Percentiles rank a stretch among this genome's conserved stretches.
Conservation (phyloP, 495 filamentous ascomycete species). For the Rhypophila decipiens region DNA sequence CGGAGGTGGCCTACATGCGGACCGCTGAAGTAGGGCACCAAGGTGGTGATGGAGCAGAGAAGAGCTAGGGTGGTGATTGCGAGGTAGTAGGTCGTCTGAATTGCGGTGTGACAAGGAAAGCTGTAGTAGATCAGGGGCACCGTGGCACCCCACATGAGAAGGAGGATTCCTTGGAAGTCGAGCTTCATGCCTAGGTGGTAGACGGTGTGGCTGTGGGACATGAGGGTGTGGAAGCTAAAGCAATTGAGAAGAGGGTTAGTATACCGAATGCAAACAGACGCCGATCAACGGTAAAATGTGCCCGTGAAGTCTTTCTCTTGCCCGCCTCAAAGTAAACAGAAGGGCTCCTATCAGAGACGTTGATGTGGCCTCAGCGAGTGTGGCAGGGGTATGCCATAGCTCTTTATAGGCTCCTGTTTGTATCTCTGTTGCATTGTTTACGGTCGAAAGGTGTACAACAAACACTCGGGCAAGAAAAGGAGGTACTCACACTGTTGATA, state of each 20-base stretch:
- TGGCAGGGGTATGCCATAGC: too few species aligned
- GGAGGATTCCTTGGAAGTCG: constrained; percentile 47
- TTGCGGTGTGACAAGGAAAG: constrained; percentile 33
- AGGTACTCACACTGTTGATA: constrained; percentile 29
- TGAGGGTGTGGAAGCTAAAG: constrained; percentile 42
- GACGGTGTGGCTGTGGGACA: constrained; percentile 38
- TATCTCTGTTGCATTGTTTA: too few species aligned
- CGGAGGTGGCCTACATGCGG: constrained; percentile 31
- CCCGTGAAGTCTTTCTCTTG: too few species aligned
- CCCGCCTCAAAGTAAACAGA: too few species aligned
- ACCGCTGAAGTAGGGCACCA: constrained; percentile 25
- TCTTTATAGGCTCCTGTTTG: too few species aligned
- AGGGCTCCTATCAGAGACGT: too few species aligned
- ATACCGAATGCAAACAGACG: constrained; percentile 16
- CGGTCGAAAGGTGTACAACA: too few species aligned
- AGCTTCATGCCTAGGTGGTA: constrained; percentile 36
- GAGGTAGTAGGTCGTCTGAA: constrained; percentile 33
- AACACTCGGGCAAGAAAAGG: too few species aligned
- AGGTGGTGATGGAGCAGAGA: constrained; percentile 16
- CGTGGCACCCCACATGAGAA: constrained; percentile 48
- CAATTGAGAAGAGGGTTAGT: neutral
- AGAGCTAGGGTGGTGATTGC: constrained; percentile 25
- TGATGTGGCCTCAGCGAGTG: too few species aligned
- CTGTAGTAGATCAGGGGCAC: constrained; percentile 48
- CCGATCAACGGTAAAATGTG: too few species aligned